Percentiles rank a stretch among this genome's conserved stretches.
phyloP scores from a whole-genome alignment of 371 early-diverging fungal species.

The Mucor plumbeus region DNA sequence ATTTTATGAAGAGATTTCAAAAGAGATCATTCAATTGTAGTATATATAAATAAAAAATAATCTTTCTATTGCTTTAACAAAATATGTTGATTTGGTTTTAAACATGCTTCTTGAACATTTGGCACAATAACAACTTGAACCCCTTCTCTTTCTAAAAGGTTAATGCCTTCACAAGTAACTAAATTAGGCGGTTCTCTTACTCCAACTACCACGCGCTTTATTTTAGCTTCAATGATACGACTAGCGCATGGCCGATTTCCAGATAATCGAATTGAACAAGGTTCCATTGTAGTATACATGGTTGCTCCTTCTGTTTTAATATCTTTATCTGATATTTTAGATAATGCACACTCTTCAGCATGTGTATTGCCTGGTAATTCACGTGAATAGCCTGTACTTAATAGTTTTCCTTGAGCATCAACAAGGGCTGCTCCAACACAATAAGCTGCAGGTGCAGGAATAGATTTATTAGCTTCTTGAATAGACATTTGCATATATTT shows the following conservation, averaged over 20 bases:
- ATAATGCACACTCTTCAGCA: slow-evolving; percentile 85
- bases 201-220: slow-evolving; percentile 84
- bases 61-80: slow-evolving; percentile 8
- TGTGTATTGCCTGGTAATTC: slow-evolving; percentile 93
- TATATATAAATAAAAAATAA: slow-evolving; percentile 11
- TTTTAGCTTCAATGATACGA: slow-evolving; percentile 69
- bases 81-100: slow-evolving; percentile 76
- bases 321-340: slow-evolving; percentile 57
- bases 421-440: slow-evolving; percentile 92
- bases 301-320: slow-evolving; percentile 39
- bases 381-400: slow-evolving; percentile 82
- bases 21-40: slow-evolving; percentile 6
- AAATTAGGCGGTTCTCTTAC: slow-evolving; percentile 88
- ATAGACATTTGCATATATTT: slow-evolving; percentile 39
- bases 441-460: slow-evolving; percentile 82
- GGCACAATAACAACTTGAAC: slow-evolving; percentile 70
- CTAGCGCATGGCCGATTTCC: slow-evolving; percentile 77
- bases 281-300: slow-evolving; percentile 94
- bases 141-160: slow-evolving; percentile 61
- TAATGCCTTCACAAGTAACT: slow-evolving; percentile 75
- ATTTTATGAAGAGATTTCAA: background rate
- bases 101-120: slow-evolving; percentile 73
- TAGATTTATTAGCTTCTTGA: slow-evolving; percentile 71
- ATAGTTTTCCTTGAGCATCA: slow-evolving; percentile 43
- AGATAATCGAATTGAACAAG: slow-evolving; percentile 80